Evolutionary conservation across 73 alveolate genomes (phyloP).

Genomic region (Symbiodinium natans): DNA sequence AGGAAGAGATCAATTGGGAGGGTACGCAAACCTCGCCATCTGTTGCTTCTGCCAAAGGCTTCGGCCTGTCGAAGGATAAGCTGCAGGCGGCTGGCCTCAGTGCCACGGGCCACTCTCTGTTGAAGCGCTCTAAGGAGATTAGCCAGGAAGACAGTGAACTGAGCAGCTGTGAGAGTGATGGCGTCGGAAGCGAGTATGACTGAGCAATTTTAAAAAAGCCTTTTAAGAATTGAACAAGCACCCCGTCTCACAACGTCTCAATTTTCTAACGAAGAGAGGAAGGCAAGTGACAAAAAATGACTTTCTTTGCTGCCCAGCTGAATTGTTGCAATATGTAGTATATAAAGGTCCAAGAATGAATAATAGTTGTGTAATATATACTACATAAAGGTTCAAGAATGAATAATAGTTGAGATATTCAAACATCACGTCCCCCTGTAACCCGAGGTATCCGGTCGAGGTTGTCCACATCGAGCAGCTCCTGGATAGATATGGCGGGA

Average conservation of each 20-base stretch:
- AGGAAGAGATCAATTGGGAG: slow-evolving; percentile 2
- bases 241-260: not conserved
- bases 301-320: no score
- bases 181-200: not conserved
- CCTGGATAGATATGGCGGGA: slow-evolving; percentile 84
- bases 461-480: slow-evolving; percentile 87
- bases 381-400: no score
- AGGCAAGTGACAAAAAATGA: no score
- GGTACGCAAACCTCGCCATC: not conserved
- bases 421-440: no score
- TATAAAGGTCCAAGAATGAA: not conserved
- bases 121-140: not conserved
- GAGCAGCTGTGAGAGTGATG: not conserved
- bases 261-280: not conserved
- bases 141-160: slow-evolving; percentile 1
- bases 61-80: slow-evolving; percentile 34
- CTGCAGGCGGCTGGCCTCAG: slow-evolving; percentile 47
- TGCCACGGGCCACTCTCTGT: slow-evolving; percentile 3
- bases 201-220: not conserved
- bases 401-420: no score
- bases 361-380: no score
- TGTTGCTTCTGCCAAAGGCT: slow-evolving; percentile 24
- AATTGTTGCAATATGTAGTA: not conserved
- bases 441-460: slow-evolving; percentile 83
- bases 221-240: not conserved